These are phyloP conservation scores for Sordariomycetes sp. DNA, from an alignment of 2,329 filamentous ascomycete species.

Conservation along the genomic window DNA sequence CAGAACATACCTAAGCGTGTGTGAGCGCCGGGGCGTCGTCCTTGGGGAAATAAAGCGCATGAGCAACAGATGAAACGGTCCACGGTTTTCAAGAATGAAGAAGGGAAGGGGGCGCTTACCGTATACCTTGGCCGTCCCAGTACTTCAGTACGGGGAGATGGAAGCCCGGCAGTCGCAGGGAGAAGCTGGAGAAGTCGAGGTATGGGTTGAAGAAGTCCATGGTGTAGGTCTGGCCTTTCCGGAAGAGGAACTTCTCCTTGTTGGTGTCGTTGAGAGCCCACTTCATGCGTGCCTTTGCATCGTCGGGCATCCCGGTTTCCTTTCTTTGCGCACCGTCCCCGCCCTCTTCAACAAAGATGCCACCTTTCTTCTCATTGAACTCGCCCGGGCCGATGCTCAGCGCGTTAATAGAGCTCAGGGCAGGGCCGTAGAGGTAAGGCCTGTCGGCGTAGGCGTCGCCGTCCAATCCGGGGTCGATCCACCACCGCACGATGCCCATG, in stretches of 20 bases:
- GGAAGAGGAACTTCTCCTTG: slow-evolving; percentile 45
- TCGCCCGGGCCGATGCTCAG: slow-evolving; percentile 53
- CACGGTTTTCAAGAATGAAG: slow-evolving; percentile 3
- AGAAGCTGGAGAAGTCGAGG: slow-evolving; percentile 71
- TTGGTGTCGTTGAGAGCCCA: slow-evolving; percentile 42
- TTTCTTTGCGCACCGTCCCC: slow-evolving; percentile 41
- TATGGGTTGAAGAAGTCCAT: slow-evolving; percentile 84
- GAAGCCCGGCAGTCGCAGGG: slow-evolving; percentile 64
- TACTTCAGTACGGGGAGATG: slow-evolving; percentile 65
- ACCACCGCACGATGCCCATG: slow-evolving; percentile 79
- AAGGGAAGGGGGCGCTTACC: slow-evolving; percentile 40
- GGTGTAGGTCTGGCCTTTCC: slow-evolving; percentile 41
- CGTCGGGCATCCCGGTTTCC: slow-evolving; percentile 39
- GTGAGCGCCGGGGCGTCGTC: slow-evolving; percentile 2
- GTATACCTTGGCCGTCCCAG: slow-evolving; percentile 69
- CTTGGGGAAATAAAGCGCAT: neutral
- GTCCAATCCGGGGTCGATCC: slow-evolving; percentile 83
- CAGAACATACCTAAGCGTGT: slow-evolving; percentile 83
- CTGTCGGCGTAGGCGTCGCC: slow-evolving; percentile 82
- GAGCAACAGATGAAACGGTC: neutral
- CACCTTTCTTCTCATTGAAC: slow-evolving; percentile 37
- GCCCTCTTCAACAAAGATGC: slow-evolving; percentile 55
- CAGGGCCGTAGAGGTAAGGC: slow-evolving; percentile 79
- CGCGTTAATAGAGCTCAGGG: slow-evolving; percentile 70
- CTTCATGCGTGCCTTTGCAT: slow-evolving; percentile 45